Evolutionary conservation across 805 yeast species (phyloP).

Genomic region (Cyberlindnera sargentensis): DNA sequence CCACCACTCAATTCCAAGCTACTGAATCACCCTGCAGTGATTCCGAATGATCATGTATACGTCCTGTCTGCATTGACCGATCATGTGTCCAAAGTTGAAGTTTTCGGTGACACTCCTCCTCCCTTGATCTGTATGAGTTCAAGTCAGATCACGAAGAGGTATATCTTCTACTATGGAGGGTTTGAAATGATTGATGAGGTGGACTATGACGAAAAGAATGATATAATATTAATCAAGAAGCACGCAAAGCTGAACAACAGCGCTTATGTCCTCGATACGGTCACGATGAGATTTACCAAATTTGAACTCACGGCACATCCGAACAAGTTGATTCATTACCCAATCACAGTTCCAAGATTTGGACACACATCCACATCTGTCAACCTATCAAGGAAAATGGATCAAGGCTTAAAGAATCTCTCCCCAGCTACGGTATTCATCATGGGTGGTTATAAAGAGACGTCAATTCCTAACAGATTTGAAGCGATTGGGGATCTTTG

Average conservation of each 20-base stretch:
- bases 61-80: slow-evolving; percentile 34
- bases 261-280: slow-evolving; percentile 53
- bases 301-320: slow-evolving; percentile 32
- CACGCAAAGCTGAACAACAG: slow-evolving; percentile 42
- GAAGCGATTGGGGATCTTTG: slow-evolving; percentile 35
- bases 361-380: slow-evolving; percentile 32
- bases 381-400: slow-evolving; percentile 6
- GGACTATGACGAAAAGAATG: slow-evolving; percentile 28
- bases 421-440: slow-evolving; percentile 32
- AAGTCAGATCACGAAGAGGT: slow-evolving; percentile 45
- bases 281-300: slow-evolving; percentile 41
- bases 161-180: slow-evolving; percentile 66
- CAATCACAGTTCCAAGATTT: slow-evolving; percentile 31
- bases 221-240: slow-evolving; percentile 27
- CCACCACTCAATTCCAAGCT: slow-evolving; percentile 37
- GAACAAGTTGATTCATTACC: slow-evolving; percentile 22
- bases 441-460: slow-evolving; percentile 43
- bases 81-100: slow-evolving; percentile 27
- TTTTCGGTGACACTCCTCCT: slow-evolving; percentile 41
- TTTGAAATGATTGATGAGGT: slow-evolving; percentile 34
- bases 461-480: slow-evolving; percentile 18
- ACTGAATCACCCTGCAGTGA: slow-evolving; percentile 35
- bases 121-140: slow-evolving; percentile 43
- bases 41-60: slow-evolving; percentile 32
- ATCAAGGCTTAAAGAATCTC: not conserved